Base-by-base conservation (phyloP, 192 early-diverging fungal genomes). In the Cladochytrium replicatum region DNA sequence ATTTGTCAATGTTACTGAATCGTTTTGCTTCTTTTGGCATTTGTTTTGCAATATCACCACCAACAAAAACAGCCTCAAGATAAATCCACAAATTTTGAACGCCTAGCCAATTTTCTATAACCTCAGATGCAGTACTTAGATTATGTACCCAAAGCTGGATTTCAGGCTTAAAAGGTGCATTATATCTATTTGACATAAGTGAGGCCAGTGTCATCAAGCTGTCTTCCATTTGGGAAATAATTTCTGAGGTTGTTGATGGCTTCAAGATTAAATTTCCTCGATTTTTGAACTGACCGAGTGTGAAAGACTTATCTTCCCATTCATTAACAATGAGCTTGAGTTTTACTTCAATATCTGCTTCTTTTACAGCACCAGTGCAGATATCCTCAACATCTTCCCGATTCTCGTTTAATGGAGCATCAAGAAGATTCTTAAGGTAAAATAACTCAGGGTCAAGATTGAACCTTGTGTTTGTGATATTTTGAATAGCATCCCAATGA, bases 61-160 rank as follows among this genome's bases (percentile, higher is more conserved):
- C 78, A 21, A 80, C 78, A 46, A 80, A 80, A 3, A 80, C 78
- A 45, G 78, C 78, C 50, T 80, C 78, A 3, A 80, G 55, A 42
- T 80, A 80, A 50, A 80, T 80, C 78, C 78, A 80, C 58, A 80
- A 46, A 48, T 80, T 80, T 37, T 80, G 78, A 26, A 80, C 76
- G 5, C 69, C 67, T 13, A 80, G 57, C 78, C 78, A 80, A 31
- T 80, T 77, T 51, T 80, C 78, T 38, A 80, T 79, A 25, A 79
- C 75, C 49, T 80, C 78, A 0, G 78, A 77, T 5, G 78, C 75
- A n/a, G 75, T 80, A 6, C 60, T 64, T 26, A 80, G 69, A 43
- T 79, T 80, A 53, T 80, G 74, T 7, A 80, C 75, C 78, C 78
- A 80, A 13, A 69, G 72, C 48, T 75, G 73, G 43, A 80, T 78